Conservation (phyloP, 306 rosid species). For the Hippophae gyantsensis region DNA sequence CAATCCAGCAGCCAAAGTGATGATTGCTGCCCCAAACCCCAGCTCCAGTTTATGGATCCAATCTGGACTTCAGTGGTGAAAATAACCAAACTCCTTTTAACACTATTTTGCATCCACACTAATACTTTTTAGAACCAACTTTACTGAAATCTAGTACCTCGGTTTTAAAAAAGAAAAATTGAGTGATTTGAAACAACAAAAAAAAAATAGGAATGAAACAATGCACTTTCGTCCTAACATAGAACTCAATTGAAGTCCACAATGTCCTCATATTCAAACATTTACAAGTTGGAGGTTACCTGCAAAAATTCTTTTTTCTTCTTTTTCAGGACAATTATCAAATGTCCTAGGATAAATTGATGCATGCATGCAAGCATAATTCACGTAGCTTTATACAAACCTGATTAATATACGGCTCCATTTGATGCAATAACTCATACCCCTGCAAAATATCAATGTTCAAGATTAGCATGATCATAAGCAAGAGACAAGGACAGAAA, state of each 20-base stretch:
- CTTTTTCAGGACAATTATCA: neutral
- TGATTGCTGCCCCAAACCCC: too few relatives aligned
- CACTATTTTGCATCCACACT: neutral
- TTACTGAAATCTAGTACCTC: neutral
- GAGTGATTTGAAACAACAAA: neutral
- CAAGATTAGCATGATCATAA: conserved; percentile 14
- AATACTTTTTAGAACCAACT: neutral
- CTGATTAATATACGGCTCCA: conserved; percentile 94
- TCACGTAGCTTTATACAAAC: conserved; percentile 22
- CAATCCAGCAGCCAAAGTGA: too few relatives aligned
- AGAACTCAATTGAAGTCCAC: neutral
- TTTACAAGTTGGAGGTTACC: neutral
- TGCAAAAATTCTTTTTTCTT: neutral
- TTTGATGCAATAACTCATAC: conserved; percentile 57
- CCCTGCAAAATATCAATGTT: conserved; percentile 28
- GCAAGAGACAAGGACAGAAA: conserved; percentile 11
- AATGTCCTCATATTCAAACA: neutral
- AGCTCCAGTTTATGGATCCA: too few relatives aligned
- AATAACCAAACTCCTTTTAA: neutral
- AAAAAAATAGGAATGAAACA: neutral
- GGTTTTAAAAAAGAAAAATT: neutral
- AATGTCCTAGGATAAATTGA: neutral
- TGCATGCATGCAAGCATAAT: neutral
- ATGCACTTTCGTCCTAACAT: neutral
- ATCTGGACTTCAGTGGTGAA: too few relatives aligned